Evolutionary conservation across 1,284 basidiomycete genomes (phyloP), one percentile per base, ranked within the genome.

Genomic region (Thecaphora frezii): DNA sequence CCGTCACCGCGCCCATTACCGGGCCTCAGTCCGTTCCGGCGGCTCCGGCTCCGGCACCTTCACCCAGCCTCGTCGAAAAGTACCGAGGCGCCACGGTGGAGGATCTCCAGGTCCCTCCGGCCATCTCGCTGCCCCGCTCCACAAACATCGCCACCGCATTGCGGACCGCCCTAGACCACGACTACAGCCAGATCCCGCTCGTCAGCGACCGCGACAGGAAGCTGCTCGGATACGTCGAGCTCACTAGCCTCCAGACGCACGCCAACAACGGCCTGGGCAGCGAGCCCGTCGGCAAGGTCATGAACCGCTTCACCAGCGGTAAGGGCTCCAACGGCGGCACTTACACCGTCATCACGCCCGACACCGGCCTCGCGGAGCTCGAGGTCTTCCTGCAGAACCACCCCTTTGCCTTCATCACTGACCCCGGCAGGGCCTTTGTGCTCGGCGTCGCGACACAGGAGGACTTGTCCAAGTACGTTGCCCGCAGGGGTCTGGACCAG

Each of bases 361-460:
- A 73, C 43, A 78, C 74, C 10, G 73, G 69, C 44, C 62, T 78
- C 8, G 74, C 67, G 10, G 74, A 77, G 54, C 66, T 77, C 40
- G 67, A 75, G 19, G 65, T 61, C 7, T 78, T 78, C 53, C 56
- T 78, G 19, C 52, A 68, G 28, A 61, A 51, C 14, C 56, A 74
- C 10, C 73, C 75, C 0, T 73, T 78, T 36, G 76, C 76, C 2
- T 66, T 78, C 28, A 66, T 78, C 48, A 77, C 76, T 19, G 73
- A 75, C 39, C 71, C 70, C 14, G 63, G 53, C 16, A 46, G 71
- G 18, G 60, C 62, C 13, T 69, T 74, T 25, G 71, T 78, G 23
- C 57, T 71, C 18, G 70, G 62, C 19, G 71, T 78, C 8, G 71
- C 71, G 3, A 73, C 70, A 24, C 55, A 60, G 30, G 71, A 73